Base-by-base conservation (phyloP, 108 stramenopile genomes). In the Conticribra weissflogii region DNA sequence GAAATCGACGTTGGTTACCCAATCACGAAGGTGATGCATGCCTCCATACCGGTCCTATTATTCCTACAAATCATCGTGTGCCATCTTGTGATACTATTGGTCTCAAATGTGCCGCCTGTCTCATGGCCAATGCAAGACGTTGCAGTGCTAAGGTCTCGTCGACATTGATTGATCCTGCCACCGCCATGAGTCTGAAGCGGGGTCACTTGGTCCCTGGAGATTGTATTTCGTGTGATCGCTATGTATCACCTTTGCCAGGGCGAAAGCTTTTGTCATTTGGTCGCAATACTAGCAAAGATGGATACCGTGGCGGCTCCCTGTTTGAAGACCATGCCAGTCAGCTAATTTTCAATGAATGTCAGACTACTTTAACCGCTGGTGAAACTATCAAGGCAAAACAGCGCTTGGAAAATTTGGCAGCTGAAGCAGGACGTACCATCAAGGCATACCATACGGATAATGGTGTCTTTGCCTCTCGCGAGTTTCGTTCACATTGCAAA, bases 1-100 rank as follows among this genome's bases (percentile, higher is more conserved):
- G 15, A 1, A 32, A 30, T 30, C n/a, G 17, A 15, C 1, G 1
- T 18, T 84, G 83, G 79, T 55, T 77, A 44, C 9, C 59, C 1
- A 65, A 59, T 62, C 56, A 50, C 12, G 27, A 41, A 9, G 36
- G 12, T 41, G 36, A 41, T 9, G 36, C 36, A 5, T 12, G 8
- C 12, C 36, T 41, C 5, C 36, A 41, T 12, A 5, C 5, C 5
- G 36, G 36, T 12, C 36, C 36, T 41, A 41, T 41, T 12, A 41
- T 41, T 12, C 5, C 8, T 41, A 41, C 5, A 41, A 41, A 12
- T 12, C 5, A 41, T 9, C 36, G 36, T 5, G 36, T 12, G 8
- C 36, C 36, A 12, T 41, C 12, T 41, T 41, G 36, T 41, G 36
- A 41, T 12, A 41, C 12, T 41, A 12, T 12, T 5, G 12, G 12